Percentiles rank a stretch among this genome's conserved stretches.
phyloP scores from a whole-genome alignment of 768 basidiomycete species.

The Sistotremastrum niveocremeum region DNA sequence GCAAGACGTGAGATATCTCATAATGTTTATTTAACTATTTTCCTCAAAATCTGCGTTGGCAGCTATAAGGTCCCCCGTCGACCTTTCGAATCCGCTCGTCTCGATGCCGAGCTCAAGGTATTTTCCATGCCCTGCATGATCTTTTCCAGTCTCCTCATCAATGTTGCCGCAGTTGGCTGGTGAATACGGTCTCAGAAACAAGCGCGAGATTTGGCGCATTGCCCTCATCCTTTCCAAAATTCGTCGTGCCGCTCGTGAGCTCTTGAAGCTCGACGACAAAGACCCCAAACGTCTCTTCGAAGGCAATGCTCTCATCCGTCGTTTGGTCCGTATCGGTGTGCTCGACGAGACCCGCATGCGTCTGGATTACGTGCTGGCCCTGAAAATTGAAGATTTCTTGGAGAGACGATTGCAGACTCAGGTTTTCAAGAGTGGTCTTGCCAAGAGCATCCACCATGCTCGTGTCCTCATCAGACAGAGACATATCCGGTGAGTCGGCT shows the following conservation, averaged over 20 bases:
- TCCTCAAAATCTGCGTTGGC: slow-evolving; percentile 51
- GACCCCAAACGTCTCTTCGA: slow-evolving; percentile 99
- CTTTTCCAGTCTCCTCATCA: neutral
- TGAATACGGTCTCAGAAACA: slow-evolving; percentile 99
- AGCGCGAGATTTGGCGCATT: slow-evolving; percentile 99
- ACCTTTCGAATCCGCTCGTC: slow-evolving; percentile 93
- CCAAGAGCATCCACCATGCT: slow-evolving; percentile 97
- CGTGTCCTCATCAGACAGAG: slow-evolving; percentile 95
- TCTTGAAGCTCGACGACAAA: slow-evolving; percentile 98
- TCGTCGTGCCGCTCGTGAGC: slow-evolving; percentile 99
- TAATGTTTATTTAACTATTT: slow-evolving; percentile 13
- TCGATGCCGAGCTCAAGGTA: slow-evolving; percentile 99
- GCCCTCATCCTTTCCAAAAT: slow-evolving; percentile 97
- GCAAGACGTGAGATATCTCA: slow-evolving; percentile 70
- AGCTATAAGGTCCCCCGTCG: slow-evolving; percentile 99
- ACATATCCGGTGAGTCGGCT: slow-evolving; percentile 75
- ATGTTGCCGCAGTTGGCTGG: slow-evolving; percentile 68
- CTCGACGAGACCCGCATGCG: slow-evolving; percentile 98
- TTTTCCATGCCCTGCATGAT: neutral
- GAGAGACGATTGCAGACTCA: slow-evolving; percentile 97
- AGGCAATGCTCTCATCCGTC: slow-evolving; percentile 90
- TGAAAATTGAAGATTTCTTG: slow-evolving; percentile 99
- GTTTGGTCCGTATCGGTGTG: slow-evolving; percentile 98
- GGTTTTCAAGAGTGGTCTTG: slow-evolving; percentile 97
- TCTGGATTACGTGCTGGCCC: slow-evolving; percentile 99